These are phyloP conservation scores for Lactarius vividus DNA, from an alignment of 768 basidiomycete species.

Conservation along the genomic window DNA sequence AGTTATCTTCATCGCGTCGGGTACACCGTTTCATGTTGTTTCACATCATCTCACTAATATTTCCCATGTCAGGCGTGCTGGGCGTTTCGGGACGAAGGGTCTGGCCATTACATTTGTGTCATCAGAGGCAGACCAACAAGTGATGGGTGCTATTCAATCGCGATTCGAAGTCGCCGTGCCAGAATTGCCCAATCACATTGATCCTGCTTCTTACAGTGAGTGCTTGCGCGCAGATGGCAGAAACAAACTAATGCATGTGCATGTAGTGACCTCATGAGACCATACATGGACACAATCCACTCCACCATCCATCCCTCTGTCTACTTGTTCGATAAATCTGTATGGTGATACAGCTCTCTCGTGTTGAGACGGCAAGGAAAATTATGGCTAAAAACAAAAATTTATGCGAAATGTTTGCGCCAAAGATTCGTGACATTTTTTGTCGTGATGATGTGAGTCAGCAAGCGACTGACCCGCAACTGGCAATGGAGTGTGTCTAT, in stretches of 20 bases:
- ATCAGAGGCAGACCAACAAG: slow-evolving; percentile 87
- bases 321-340: slow-evolving; percentile 22
- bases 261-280: slow-evolving; percentile 42
- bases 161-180: slow-evolving; percentile 97
- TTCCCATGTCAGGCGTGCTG: slow-evolving; percentile 71
- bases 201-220: slow-evolving; percentile 94
- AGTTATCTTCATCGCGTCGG: slow-evolving; percentile 98
- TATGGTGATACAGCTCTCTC: slow-evolving; percentile 14
- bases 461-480: background rate
- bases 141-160: slow-evolving; percentile 92
- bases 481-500: background rate
- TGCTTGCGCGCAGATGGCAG: slow-evolving; percentile 27
- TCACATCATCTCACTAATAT: background rate
- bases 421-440: background rate
- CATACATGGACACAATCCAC: background rate
- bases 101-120: slow-evolving; percentile 97
- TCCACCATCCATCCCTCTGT: slow-evolving; percentile 13
- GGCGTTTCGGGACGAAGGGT: slow-evolving; percentile 99
- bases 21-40: slow-evolving; percentile 40
- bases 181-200: slow-evolving; percentile 90
- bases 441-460: background rate
- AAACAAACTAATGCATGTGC: slow-evolving; percentile 6
- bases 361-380: background rate
- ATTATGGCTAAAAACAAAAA: background rate
- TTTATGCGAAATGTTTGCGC: background rate